A percentile compares a stretch with the other conserved stretches of the same genome.
Evolutionary conservation across 371 early-diverging fungal species (phyloP).

Genomic region (Astathelohania contejeani): DNA sequence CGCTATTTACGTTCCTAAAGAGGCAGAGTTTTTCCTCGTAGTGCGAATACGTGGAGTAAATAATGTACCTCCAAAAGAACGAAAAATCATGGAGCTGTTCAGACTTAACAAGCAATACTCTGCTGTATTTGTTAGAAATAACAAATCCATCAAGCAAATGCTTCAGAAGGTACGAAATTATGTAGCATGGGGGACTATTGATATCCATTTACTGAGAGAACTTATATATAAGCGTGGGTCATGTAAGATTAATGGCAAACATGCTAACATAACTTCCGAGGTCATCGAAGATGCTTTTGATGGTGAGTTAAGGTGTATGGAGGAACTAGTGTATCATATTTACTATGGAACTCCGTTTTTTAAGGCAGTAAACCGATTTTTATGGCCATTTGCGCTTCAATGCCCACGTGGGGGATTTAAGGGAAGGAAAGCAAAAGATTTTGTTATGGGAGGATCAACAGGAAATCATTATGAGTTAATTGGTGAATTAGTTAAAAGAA

Average conservation of each 20-base stretch:
- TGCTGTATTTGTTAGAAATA: conserved; percentile 88
- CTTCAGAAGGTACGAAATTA: conserved; percentile 88
- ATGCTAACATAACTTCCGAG: conserved; percentile 80
- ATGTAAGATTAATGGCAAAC: conserved; percentile 83
- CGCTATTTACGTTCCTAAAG: conserved; percentile 45
- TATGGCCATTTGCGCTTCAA: conserved; percentile 96
- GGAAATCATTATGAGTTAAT: conserved; percentile 86
- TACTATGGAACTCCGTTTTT: conserved; percentile 89
- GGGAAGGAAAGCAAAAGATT: conserved; percentile 80
- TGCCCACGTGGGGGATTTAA: conserved; percentile 88
- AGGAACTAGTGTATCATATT: conserved; percentile 95
- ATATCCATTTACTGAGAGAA: conserved; percentile 91
- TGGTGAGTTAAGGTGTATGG: conserved; percentile 88
- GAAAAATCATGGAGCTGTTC: conserved; percentile 91
- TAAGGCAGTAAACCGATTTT: conserved; percentile 87
- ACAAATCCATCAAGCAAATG: conserved; percentile 92
- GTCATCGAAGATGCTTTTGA: conserved; percentile 70
- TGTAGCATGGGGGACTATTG: conserved; percentile 80
- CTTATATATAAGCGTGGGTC: conserved; percentile 98
- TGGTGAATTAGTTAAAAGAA: conserved; percentile 75
- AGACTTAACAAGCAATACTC: conserved; percentile 96
- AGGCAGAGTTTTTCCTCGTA: conserved; percentile 47
- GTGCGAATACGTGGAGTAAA: conserved; percentile 75
- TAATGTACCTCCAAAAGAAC: conserved; percentile 93
- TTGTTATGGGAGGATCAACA: conserved; percentile 86